phyloP scores from a whole-genome alignment of 257 asterid genomes.

The Petunia secreta region DNA sequence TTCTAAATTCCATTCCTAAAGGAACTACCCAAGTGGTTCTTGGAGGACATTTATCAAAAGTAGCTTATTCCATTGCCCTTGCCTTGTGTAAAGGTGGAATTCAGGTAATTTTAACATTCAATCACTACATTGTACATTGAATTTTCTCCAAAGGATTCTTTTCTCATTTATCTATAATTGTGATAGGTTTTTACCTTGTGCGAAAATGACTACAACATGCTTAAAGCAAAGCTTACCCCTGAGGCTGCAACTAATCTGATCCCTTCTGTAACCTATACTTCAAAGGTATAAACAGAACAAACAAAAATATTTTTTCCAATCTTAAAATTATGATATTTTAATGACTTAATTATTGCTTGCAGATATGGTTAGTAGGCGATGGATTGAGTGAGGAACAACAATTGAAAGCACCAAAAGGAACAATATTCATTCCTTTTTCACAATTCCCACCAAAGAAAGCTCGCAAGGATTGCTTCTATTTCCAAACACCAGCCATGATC shows the following conservation, averaged over 20 bases:
- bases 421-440: constrained; percentile 48
- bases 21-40: no score
- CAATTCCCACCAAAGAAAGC: constrained; percentile 44
- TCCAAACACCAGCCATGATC: constrained; percentile 49
- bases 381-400: constrained; percentile 48
- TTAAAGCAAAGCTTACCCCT: neutral
- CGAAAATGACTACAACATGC: neutral
- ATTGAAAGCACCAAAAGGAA: constrained; percentile 47
- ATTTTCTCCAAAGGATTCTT: neutral
- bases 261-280: neutral
- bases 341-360: neutral
- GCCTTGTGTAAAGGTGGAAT: no score
- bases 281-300: neutral
- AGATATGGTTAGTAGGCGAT: constrained; percentile 53
- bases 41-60: no score
- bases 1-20: no score
- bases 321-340: neutral
- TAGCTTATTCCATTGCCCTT: no score
- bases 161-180: neutral
- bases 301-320: neutral
- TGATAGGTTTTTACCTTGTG: neutral
- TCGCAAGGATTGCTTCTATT: constrained; percentile 49
- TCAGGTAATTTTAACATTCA: neutral
- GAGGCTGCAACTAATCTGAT: neutral
- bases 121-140: neutral